phyloP scores from a whole-genome alignment of 202 grass and related monocot genomes.

The Musa balbisiana region DNA sequence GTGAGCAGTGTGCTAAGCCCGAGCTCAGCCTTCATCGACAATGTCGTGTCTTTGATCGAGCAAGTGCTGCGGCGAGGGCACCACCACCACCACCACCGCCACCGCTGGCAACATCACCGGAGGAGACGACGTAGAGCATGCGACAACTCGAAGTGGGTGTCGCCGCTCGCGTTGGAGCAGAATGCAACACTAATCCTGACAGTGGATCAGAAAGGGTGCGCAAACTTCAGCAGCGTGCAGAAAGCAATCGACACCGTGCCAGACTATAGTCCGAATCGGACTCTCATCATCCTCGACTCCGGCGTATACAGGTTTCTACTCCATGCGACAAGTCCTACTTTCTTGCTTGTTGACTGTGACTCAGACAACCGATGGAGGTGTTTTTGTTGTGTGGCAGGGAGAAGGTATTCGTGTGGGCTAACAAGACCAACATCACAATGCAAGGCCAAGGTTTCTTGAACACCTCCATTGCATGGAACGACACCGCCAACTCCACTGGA shows the following conservation, averaged over 20 bases:
- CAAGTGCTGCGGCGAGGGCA: conserved; percentile 1
- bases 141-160: conserved; percentile 41
- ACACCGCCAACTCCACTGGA: conserved; percentile 59
- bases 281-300: conserved; percentile 50
- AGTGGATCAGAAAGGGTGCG: conserved; percentile 58
- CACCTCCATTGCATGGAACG: conserved; percentile 57
- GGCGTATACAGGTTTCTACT: conserved; percentile 40
- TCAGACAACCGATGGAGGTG: not conserved
- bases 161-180: conserved; percentile 32
- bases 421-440: conserved; percentile 55
- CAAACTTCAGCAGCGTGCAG: conserved; percentile 68
- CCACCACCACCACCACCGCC: not conserved
- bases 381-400: conserved; percentile 27
- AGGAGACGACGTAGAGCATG: conserved; percentile 25
- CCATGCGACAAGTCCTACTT: not conserved
- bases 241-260: conserved; percentile 57
- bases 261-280: conserved; percentile 27
- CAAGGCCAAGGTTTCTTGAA: conserved; percentile 63
- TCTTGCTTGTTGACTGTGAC: not conserved
- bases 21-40: not conserved
- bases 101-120: conserved; percentile 21
- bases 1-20: not conserved
- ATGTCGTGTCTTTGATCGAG: not conserved
- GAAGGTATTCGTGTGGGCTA: conserved; percentile 59
- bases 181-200: conserved; percentile 47